Evolutionary conservation across 2,329 filamentous ascomycete species (phyloP).

Genomic region (Colletotrichum aenigma): DNA sequence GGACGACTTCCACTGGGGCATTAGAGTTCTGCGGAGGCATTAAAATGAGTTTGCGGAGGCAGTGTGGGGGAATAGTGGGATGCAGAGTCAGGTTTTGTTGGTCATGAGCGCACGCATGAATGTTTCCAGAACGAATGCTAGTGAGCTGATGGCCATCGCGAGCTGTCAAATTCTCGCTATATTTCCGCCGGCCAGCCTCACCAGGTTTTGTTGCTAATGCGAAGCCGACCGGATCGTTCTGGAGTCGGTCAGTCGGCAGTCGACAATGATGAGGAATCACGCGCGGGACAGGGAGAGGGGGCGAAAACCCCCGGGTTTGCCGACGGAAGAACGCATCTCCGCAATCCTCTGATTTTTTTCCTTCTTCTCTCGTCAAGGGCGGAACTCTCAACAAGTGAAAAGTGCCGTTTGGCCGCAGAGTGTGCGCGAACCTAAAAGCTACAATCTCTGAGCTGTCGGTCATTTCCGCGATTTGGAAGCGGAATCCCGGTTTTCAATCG

Average conservation of each 20-base stretch:
- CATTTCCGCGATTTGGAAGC: not conserved
- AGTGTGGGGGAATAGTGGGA: conserved; percentile 1
- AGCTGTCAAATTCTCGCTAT: not conserved
- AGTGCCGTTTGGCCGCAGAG: not conserved
- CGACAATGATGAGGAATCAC: not conserved
- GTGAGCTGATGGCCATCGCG: not conserved
- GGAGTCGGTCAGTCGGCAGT: not conserved
- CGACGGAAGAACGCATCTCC: not conserved
- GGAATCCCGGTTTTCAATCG: not conserved
- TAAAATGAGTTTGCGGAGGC: conserved; percentile 13
- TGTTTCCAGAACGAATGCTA: not conserved
- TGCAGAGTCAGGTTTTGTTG: not conserved
- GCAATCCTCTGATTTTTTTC: not conserved
- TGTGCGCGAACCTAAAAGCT: not conserved
- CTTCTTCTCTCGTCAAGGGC: not conserved
- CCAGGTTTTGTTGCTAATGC: not conserved
- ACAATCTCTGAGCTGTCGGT: not conserved
- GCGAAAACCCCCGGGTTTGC: not conserved
- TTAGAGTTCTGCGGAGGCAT: conserved; percentile 3
- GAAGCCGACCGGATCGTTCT: not conserved
- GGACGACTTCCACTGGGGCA: not conserved
- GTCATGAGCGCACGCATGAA: not conserved
- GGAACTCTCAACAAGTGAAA: not conserved
- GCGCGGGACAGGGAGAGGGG: not conserved
- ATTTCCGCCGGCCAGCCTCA: not conserved